These are phyloP conservation scores for Neonothopanus nambi DNA, from an alignment of 1,284 basidiomycete genomes.

Conservation along the genomic window DNA sequence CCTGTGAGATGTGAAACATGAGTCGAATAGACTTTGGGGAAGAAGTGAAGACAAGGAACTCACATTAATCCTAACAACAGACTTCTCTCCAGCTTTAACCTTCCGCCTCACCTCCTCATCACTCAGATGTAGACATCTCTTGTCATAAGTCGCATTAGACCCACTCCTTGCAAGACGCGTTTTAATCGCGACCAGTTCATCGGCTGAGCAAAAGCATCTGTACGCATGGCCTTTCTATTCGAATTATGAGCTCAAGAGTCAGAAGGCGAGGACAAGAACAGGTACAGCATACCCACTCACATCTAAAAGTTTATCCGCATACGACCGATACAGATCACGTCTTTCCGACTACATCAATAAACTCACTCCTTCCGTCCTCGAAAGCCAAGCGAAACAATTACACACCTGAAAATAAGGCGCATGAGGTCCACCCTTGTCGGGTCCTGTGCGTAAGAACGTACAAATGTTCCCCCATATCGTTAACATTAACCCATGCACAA, in stretches of 20 bases:
- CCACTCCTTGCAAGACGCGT: slow-evolving; percentile 70
- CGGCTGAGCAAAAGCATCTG: slow-evolving; percentile 88
- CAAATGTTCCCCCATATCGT: too few relatives aligned
- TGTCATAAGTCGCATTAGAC: slow-evolving; percentile 81
- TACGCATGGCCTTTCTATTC: slow-evolving; percentile 90
- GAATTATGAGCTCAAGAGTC: too few relatives aligned
- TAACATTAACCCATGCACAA: too few relatives aligned
- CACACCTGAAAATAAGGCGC: slow-evolving; percentile 83
- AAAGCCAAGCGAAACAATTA: slow-evolving; percentile 12
- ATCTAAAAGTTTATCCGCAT: slow-evolving; percentile 75
- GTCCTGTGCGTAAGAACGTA: too few relatives aligned
- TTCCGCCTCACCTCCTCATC: slow-evolving; percentile 82
- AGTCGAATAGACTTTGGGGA: too few relatives aligned
- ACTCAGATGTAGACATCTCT: slow-evolving; percentile 80
- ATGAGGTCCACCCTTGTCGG: slow-evolving; percentile 71
- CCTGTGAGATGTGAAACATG: too few relatives aligned
- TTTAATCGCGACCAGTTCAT: slow-evolving; percentile 67
- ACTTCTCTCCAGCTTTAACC: slow-evolving; percentile 75
- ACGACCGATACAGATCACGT: slow-evolving; percentile 77
- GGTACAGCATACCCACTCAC: slow-evolving; percentile 50
- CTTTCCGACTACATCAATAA: slow-evolving; percentile 73
- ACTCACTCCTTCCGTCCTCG: neutral
- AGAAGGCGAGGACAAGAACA: too few relatives aligned
- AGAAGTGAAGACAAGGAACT: slow-evolving; percentile 29
- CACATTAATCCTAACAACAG: slow-evolving; percentile 87